Percentiles rank a stretch among this genome's conserved stretches.
These are phyloP conservation scores for Aspergillus ochraceoroseus DNA, from an alignment of 2,329 filamentous ascomycete genomes.

Conservation along the genomic window DNA sequence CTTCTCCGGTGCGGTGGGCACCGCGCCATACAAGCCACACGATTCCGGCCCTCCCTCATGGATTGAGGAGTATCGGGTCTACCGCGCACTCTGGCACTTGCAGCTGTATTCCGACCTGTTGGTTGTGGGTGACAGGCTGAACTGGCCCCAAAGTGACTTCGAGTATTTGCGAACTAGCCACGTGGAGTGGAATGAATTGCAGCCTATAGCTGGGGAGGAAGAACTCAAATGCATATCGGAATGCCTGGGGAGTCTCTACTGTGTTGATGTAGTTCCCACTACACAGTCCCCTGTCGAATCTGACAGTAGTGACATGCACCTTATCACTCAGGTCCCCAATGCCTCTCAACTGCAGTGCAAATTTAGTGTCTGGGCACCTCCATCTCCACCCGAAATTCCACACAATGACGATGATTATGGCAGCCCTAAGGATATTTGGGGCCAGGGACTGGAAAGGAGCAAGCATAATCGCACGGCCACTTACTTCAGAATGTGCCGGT, in stretches of 20 bases:
- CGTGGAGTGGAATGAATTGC: not conserved
- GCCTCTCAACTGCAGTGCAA: not conserved
- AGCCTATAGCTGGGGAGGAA: not conserved
- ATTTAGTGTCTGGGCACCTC: not conserved
- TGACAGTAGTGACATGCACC: not conserved
- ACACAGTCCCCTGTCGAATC: not conserved
- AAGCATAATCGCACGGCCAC: accelerated
- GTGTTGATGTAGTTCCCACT: not conserved
- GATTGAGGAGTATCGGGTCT: conserved; percentile 5
- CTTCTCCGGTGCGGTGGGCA: not conserved
- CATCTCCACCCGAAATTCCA: not conserved
- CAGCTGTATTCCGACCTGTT: not conserved
- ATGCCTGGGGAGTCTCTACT: not conserved
- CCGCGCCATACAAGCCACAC: not conserved
- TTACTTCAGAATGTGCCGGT: not conserved
- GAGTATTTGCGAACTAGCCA: not conserved
- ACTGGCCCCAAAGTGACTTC: not conserved
- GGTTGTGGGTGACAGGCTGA: not conserved
- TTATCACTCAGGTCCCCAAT: not conserved
- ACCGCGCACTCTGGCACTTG: not conserved
- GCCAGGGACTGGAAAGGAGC: not conserved
- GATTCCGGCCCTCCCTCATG: not conserved
- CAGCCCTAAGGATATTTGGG: not conserved
- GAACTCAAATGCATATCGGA: not conserved
- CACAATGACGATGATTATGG: not conserved